Evolutionary conservation across 306 rosid genomes (phyloP), one percentile per base, ranked within the genome.

Genomic region (Sechiopsis laciniata): DNA sequence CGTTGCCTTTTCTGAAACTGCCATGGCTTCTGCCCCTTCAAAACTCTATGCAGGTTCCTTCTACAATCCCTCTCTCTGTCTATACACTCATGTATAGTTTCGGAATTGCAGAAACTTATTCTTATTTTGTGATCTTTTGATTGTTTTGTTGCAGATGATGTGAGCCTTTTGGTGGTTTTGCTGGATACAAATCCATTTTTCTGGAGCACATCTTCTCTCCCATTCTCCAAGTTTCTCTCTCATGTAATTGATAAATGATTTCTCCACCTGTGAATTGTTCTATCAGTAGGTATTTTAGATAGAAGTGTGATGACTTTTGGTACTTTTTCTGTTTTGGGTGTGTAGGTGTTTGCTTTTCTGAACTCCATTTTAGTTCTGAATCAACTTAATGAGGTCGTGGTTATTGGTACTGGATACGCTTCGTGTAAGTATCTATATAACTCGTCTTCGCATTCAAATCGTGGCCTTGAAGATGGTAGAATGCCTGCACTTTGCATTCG

Each of bases 181-280:
- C 75, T 94, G 19, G 98, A 90, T 86, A 85, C 96, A 26, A 94
- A 90, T 71, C 97, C 96, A 16, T 85, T 93, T 85, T 90, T 93
- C 82, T 93, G 97, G 98, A 61, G 79, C 84, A 51, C 90, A 17
- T 86, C 86, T 71, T 76, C 96, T 51, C 83, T 87, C 61, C 81
- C 88, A 0, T 93, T 93, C 83, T 83, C 90, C 79, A 85, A 85
- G n/a, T 90, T 88, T 15, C 88, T 93, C 84, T 87, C 97, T 69
- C 96, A 90, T 57, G 98, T 90, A 86, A 75, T 40, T 5, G 17
- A 62, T 48, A 52, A 16, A 57, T 35, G 22, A 29, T 55, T 61
- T 72, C 20, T 40, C 58, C 42, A 35, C 50, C 63, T 61, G 29
- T 6, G 19, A 55, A 77, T 58, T 80, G 76, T 77, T 77, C 72